Conservation (phyloP, 139 green algal species). For the Volvox reticuliferus region DNA sequence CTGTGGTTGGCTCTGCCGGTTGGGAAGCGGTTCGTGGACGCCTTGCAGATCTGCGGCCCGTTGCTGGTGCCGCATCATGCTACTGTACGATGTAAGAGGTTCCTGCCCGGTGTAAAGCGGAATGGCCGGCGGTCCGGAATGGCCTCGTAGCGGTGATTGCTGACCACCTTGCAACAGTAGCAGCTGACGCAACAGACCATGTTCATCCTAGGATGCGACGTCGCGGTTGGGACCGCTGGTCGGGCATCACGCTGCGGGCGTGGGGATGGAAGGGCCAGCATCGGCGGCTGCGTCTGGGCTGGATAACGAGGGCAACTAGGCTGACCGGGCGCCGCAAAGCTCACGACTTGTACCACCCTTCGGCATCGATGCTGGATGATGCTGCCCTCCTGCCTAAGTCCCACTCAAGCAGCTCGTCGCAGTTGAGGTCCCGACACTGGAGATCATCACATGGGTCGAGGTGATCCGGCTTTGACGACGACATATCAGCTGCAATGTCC, state of each 20-base stretch:
- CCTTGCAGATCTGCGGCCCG: no score
- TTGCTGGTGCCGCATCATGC: background rate
- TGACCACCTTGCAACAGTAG: background rate
- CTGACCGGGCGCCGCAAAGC: no score
- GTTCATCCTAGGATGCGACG: background rate
- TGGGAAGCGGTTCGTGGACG: background rate
- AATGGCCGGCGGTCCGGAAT: no score
- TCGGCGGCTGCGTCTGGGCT: background rate
- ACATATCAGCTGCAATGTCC: background rate
- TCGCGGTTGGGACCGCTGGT: background rate
- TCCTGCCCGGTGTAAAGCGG: background rate
- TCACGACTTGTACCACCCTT: no score
- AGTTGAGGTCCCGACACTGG: background rate
- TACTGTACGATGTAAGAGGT: background rate
- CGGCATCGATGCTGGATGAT: background rate
- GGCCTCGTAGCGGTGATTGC: background rate
- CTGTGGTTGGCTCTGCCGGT: background rate
- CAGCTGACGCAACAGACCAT: background rate
- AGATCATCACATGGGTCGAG: no score
- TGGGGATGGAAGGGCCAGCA: background rate
- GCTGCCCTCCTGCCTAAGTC: background rate
- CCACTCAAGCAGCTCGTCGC: conserved; percentile 18
- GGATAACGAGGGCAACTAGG: background rate
- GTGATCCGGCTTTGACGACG: no score
- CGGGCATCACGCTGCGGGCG: background rate